A percentile compares a stretch with the other conserved stretches of the same genome.
phyloP scores from a whole-genome alignment of 345 rosid species.

The Nephelium lappaceum region DNA sequence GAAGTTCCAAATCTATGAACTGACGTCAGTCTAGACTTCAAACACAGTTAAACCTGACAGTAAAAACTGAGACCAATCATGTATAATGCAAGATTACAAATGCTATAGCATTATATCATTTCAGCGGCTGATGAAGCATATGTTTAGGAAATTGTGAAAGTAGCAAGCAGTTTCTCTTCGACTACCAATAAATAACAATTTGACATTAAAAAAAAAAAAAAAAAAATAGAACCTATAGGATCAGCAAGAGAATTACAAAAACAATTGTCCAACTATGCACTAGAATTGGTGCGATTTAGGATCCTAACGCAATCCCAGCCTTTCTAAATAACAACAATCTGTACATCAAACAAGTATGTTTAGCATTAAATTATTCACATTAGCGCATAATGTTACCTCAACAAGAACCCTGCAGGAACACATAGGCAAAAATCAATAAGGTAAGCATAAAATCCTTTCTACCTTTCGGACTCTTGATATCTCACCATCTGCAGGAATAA shows the following conservation, averaged over 20 bases:
- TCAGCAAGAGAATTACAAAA: not conserved
- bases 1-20: not conserved
- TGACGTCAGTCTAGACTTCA: not conserved
- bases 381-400: not conserved
- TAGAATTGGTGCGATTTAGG: not conserved
- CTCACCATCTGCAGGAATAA: conserved; percentile 79
- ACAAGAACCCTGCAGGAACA: not conserved
- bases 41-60: too few relatives aligned
- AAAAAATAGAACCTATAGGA: not conserved
- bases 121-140: not conserved
- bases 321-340: not conserved
- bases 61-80: not conserved
- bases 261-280: not conserved
- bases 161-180: not conserved
- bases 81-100: not conserved
- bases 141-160: not conserved
- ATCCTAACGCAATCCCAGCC: not conserved
- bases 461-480: conserved; percentile 77
- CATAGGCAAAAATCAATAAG: not conserved
- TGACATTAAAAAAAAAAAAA: not conserved
- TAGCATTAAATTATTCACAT: not conserved
- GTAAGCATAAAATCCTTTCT: conserved; percentile 15
- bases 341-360: not conserved
- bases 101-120: not conserved
- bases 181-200: not conserved